Conservation (phyloP, 768 basidiomycete genomes). For the Brasilioporus rufonigricans region DNA sequence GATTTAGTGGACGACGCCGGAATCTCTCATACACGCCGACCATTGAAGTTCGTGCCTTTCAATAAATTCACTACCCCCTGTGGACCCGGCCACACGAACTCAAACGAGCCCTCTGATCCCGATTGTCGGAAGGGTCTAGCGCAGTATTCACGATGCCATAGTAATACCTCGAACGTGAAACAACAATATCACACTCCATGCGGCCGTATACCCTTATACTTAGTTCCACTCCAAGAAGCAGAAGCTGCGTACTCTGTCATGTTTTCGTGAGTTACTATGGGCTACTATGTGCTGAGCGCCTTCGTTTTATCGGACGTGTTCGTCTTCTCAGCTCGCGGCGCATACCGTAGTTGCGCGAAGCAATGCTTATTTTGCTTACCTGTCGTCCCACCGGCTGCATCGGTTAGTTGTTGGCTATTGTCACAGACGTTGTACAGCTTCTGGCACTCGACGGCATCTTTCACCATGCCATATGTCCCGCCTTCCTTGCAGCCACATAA, state of each 20-base stretch:
- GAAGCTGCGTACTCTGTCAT: conserved; percentile 26
- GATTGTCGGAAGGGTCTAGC: background rate
- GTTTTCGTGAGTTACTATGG: conserved; percentile 22
- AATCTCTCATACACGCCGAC: conserved; percentile 18
- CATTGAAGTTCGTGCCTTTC: conserved; percentile 28
- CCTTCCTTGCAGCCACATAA: no score
- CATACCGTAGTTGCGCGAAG: background rate
- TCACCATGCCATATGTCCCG: no score
- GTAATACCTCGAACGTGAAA: background rate
- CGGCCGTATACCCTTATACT: conserved; percentile 18
- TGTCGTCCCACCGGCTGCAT: background rate
- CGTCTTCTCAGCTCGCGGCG: conserved; percentile 1
- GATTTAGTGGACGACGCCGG: conserved; percentile 9
- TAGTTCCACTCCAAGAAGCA: conserved; percentile 28
- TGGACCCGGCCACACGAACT: background rate
- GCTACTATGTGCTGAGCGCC: background rate
- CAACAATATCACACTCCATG: background rate
- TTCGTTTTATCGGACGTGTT: conserved; percentile 4
- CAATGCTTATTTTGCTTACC: background rate
- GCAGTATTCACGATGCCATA: background rate
- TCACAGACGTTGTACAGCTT: no score
- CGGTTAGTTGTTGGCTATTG: background rate
- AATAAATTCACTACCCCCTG: conserved; percentile 16
- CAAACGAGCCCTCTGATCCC: background rate
- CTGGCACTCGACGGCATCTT: background rate